phyloP scores from a whole-genome alignment of 2,329 filamentous ascomycete genomes.

The Pyricularia grisea region DNA sequence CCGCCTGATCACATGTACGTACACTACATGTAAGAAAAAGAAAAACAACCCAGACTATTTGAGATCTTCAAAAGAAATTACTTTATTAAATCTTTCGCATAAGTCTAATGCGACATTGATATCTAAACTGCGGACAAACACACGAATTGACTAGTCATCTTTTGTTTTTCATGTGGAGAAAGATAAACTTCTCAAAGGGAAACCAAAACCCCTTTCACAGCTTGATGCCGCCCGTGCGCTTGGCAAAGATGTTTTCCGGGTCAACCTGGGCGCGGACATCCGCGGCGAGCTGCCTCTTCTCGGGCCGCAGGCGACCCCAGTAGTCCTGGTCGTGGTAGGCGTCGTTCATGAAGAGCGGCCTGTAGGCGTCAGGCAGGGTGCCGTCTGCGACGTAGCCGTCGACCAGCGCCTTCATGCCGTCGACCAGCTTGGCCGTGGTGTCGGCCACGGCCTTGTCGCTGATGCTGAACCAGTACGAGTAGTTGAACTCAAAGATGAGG shows the following conservation, averaged over 20 bases:
- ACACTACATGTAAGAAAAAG: not conserved
- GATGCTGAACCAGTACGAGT: slow-evolving; percentile 3
- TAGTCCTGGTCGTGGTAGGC: slow-evolving; percentile 31
- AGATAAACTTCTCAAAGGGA: no score
- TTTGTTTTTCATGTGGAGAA: no score
- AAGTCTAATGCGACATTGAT: not conserved
- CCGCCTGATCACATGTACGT: no score
- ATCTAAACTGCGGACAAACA: not conserved
- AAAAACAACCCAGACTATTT: no score
- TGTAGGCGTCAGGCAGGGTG: slow-evolving; percentile 18
- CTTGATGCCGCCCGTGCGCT: slow-evolving; percentile 32
- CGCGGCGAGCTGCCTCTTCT: slow-evolving; percentile 22
- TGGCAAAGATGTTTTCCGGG: slow-evolving; percentile 25
- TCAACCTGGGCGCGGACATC: slow-evolving; percentile 26
- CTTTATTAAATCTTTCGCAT: not conserved
- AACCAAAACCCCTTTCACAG: slow-evolving; percentile 8
- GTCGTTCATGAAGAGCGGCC: slow-evolving; percentile 35
- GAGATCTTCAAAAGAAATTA: no score
- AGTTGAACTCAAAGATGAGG: slow-evolving; percentile 5
- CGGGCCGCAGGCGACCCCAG: slow-evolving; percentile 26
- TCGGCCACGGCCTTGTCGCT: not conserved
- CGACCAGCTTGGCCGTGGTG: not conserved
- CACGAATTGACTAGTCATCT: not conserved
- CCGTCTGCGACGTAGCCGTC: slow-evolving; percentile 1
- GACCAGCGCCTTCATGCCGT: not conserved